phyloP scores from a whole-genome alignment of 2,329 filamentous ascomycete species.

The Drechmeria coniospora region DNA sequence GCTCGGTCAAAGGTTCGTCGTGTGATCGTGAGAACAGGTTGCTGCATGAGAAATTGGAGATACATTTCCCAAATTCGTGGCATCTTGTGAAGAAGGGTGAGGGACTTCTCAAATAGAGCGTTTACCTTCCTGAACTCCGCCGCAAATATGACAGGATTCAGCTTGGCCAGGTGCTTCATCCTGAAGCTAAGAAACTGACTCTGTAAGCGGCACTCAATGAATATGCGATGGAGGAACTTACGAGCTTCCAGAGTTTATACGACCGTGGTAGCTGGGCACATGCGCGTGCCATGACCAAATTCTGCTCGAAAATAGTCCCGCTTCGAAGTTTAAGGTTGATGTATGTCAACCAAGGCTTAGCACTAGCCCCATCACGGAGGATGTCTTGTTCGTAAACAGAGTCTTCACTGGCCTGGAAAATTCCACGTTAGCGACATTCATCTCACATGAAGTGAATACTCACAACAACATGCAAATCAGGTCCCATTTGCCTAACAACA shows the following conservation, averaged over 20 bases:
- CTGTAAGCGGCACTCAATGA: slow-evolving; percentile 3
- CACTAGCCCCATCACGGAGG: slow-evolving; percentile 65
- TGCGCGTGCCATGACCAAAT: slow-evolving; percentile 75
- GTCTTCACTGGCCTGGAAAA: slow-evolving; percentile 62
- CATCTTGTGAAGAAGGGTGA: slow-evolving; percentile 97
- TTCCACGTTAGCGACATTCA: slow-evolving; percentile 11
- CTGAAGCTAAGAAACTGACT: slow-evolving; percentile 70
- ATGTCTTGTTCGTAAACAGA: slow-evolving; percentile 94
- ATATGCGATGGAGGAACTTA: slow-evolving; percentile 19
- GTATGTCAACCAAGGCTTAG: slow-evolving; percentile 92
- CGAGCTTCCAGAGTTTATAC: slow-evolving; percentile 97
- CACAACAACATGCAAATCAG: slow-evolving; percentile 35
- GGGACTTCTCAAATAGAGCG: slow-evolving; percentile 76
- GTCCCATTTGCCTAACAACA: slow-evolving; percentile 22
- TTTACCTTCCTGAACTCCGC: slow-evolving; percentile 89
- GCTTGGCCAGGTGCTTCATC: slow-evolving; percentile 61
- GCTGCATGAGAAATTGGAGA: slow-evolving; percentile 73
- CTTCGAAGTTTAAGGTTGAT: slow-evolving; percentile 81
- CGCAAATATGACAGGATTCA: slow-evolving; percentile 68
- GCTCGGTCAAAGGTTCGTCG: slow-evolving; percentile 84
- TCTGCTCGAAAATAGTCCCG: slow-evolving; percentile 73
- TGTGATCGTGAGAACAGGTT: slow-evolving; percentile 80
- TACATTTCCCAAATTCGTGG: slow-evolving; percentile 98
- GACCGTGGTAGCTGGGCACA: slow-evolving; percentile 81
- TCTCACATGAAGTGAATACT: slow-evolving; percentile 12